These are phyloP conservation scores for Hymenoscyphus infarciens DNA, from an alignment of 2,329 filamentous ascomycete species.

Conservation along the genomic window DNA sequence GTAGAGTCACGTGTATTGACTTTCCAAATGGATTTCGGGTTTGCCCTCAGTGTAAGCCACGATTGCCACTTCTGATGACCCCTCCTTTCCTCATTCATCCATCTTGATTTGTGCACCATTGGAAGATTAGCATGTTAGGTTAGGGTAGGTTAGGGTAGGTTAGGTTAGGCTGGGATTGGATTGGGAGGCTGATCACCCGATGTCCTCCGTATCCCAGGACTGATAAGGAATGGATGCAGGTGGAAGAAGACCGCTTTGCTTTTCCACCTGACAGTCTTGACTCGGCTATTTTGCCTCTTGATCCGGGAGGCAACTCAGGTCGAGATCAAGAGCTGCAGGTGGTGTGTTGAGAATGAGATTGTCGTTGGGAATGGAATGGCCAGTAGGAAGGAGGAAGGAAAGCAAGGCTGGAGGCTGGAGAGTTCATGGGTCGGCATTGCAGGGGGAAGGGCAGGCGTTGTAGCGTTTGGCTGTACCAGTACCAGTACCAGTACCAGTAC, in stretches of 20 bases:
- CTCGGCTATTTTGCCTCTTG: background rate
- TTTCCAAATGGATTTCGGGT: background rate
- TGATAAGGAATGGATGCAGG: background rate
- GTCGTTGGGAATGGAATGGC: too few relatives aligned
- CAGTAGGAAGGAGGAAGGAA: too few relatives aligned
- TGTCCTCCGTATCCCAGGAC: background rate
- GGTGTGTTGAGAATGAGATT: background rate
- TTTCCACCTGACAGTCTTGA: slow-evolving; percentile 2
- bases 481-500: too few relatives aligned
- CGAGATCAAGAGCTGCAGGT: background rate
- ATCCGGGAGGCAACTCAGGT: too few relatives aligned
- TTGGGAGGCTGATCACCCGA: background rate
- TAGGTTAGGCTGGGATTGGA: background rate
- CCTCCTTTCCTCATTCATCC: background rate
- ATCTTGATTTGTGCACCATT: background rate
- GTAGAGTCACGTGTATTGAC: background rate
- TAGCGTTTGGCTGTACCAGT: background rate
- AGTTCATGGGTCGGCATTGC: background rate
- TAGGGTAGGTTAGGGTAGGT: background rate
- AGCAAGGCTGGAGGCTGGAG: too few relatives aligned
- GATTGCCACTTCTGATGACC: background rate
- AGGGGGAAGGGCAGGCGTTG: background rate
- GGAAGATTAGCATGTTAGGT: background rate
- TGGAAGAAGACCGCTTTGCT: background rate
- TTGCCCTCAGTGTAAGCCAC: too few relatives aligned